These are phyloP conservation scores for Cyclostephanos tholiformis DNA, from an alignment of 108 stramenopile genomes.

Conservation along the genomic window DNA sequence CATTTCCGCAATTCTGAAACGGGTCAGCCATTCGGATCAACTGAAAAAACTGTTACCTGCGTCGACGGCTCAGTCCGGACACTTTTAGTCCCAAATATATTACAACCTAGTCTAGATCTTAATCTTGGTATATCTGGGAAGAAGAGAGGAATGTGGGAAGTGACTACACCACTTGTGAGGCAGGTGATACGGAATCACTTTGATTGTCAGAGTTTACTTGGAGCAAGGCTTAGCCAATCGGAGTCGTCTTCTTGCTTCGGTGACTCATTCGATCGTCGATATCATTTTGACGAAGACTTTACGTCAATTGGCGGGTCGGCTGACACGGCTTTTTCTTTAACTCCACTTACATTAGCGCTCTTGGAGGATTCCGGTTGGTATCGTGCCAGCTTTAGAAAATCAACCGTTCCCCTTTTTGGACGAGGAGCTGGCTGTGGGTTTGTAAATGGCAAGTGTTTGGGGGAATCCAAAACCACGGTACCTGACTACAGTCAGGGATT, in stretches of 20 bases:
- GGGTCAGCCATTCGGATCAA: slow-evolving; percentile 48
- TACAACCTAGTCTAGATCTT: slow-evolving; percentile 32
- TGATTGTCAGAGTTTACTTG: slow-evolving; percentile 43
- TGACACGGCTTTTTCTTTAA: slow-evolving; percentile 43
- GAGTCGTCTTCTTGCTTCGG: slow-evolving; percentile 59
- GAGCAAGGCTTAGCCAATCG: slow-evolving; percentile 41
- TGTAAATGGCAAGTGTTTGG: slow-evolving; percentile 42
- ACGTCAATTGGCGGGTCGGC: slow-evolving; percentile 27
- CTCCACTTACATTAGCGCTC: slow-evolving; percentile 47
- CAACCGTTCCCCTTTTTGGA: slow-evolving; percentile 46
- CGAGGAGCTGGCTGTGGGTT: slow-evolving; percentile 55
- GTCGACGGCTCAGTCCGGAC: slow-evolving; percentile 35
- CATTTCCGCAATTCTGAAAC: slow-evolving; percentile 80
- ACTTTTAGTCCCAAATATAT: slow-evolving; percentile 36
- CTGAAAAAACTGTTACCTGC: slow-evolving; percentile 38
- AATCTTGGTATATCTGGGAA: slow-evolving; percentile 1
- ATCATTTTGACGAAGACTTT: slow-evolving; percentile 50
- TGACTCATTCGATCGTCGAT: slow-evolving; percentile 47
- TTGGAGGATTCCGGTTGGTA: slow-evolving; percentile 60
- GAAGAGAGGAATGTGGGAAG: slow-evolving; percentile 26
- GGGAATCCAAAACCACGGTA: slow-evolving; percentile 19
- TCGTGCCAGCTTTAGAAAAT: slow-evolving; percentile 58
- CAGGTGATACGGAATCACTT: slow-evolving; percentile 56
- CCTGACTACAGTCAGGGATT: slow-evolving; percentile 50
- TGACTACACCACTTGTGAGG: slow-evolving; percentile 49